phyloP scores from a whole-genome alignment of 768 basidiomycete genomes.

The Hemileccinum rubropunctum region DNA sequence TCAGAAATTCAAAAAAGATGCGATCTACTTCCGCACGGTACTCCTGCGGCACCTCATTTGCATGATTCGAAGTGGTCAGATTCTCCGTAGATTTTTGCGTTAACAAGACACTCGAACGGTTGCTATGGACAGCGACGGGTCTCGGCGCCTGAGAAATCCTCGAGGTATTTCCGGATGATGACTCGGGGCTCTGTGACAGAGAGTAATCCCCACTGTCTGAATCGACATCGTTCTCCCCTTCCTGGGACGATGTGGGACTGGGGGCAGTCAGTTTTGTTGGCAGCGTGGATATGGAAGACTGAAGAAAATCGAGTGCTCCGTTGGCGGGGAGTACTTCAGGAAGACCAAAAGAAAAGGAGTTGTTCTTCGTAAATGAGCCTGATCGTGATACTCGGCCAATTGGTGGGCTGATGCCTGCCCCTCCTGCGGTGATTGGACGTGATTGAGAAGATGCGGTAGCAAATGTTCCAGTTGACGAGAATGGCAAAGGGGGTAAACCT shows the following conservation, averaged over 20 bases:
- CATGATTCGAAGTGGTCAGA: conserved; percentile 31
- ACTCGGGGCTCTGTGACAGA: conserved; percentile 32
- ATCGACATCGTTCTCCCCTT: conserved; percentile 50
- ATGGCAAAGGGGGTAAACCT: conserved; percentile 27
- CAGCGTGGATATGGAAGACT: conserved; percentile 13
- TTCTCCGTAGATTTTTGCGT: conserved; percentile 28
- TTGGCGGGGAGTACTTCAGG: conserved; percentile 25
- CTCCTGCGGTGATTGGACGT: conserved; percentile 19
- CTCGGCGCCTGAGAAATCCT: conserved; percentile 21
- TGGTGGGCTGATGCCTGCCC: conserved; percentile 31
- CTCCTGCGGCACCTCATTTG: conserved; percentile 75
- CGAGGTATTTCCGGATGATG: conserved; percentile 23
- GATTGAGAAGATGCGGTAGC: conserved; percentile 26
- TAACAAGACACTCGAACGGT: conserved; percentile 11
- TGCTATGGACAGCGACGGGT: conserved; percentile 12
- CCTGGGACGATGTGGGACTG: conserved; percentile 40
- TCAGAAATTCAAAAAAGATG: conserved; percentile 89
- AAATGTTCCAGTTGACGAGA: conserved; percentile 32
- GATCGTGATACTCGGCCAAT: conserved; percentile 58
- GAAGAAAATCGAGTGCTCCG: conserved; percentile 32
- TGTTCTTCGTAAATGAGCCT: conserved; percentile 50
- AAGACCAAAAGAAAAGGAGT: conserved; percentile 38
- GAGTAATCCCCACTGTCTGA: conserved; percentile 39
- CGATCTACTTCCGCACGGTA: conserved; percentile 81
- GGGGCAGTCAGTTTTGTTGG: conserved; percentile 12